Base-by-base conservation (phyloP, 345 rosid species). In the Eucalyptus regnans region DNA sequence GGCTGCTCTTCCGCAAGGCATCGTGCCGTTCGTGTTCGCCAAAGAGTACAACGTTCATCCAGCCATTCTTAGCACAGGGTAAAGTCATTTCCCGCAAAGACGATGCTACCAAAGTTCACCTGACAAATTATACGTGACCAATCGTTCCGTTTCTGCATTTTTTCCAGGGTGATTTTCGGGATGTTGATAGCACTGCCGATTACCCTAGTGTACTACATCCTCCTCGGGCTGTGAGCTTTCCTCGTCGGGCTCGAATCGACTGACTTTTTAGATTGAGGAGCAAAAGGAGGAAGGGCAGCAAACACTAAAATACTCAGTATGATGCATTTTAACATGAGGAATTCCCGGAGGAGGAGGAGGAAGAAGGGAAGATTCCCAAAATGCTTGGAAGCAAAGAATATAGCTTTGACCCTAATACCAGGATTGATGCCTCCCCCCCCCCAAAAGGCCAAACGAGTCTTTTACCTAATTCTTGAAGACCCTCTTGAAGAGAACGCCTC, bases 151-250 rank as follows among this genome's bases (percentile, higher is more conserved):
- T 43, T 11, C 16, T 22, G 8, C 27, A 76, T 37, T 18, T 37
- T 18, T 87, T 87, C 14, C 96, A 97, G 99, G 92, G 99, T 97
- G 43, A 97, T 97, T 88, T 97, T 97, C 90, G 99, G 99, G 89
- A 96, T 97, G 99, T 91, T 97, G 90, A 94, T 97, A 92, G 99
- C 99, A 5, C 92, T 97, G 90, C 99, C 99, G 15, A 96, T 97
- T 86, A 96, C 99, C 20, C 93, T 97, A 7, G 95, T 96, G 88
- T 97, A 97, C 95, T 97, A 97, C 93, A 94, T 97, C 90, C 89
- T 96, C 86, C 90, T 97, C 89, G 98, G 99, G 88, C 91, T 97
- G 50, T 96, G 93, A 96, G 85, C 48, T 37, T 23, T 43, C 50
- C 46, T 62, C 50, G 83, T 5, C 48, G 7, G 27, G 48, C 27